These are phyloP conservation scores for Atkinsonella hypoxylon DNA, from an alignment of 2,329 filamentous ascomycete species.

Conservation along the genomic window DNA sequence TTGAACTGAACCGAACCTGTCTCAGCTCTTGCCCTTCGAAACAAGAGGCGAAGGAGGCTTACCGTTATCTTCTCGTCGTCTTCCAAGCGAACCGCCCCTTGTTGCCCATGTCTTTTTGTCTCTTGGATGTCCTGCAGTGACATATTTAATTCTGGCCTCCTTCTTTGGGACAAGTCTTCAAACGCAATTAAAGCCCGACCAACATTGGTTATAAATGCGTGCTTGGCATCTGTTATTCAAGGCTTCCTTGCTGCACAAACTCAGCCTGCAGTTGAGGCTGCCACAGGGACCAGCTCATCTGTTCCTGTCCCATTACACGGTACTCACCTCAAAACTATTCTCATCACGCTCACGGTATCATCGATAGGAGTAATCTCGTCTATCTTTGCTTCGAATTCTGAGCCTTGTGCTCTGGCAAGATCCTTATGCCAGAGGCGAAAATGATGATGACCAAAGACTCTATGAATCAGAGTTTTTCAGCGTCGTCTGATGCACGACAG, in stretches of 20 bases:
- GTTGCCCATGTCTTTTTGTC: constrained; percentile 11
- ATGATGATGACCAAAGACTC: neutral
- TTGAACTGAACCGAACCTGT: constrained; percentile 14
- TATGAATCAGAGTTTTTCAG: constrained; percentile 7
- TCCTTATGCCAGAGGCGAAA: constrained; percentile 7
- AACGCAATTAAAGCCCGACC: neutral
- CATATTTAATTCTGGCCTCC: neutral
- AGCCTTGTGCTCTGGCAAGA: neutral
- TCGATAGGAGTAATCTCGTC: neutral
- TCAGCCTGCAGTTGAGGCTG: neutral
- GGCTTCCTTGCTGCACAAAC: neutral
- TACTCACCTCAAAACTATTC: too few relatives aligned
- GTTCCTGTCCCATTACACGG: neutral
- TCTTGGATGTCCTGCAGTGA: constrained; percentile 7
- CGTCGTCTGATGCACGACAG: neutral
- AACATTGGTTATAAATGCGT: neutral
- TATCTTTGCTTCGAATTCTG: neutral
- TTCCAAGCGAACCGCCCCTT: constrained; percentile 11
- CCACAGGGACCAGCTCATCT: neutral
- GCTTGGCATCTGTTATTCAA: neutral
- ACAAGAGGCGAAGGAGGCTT: constrained; percentile 14
- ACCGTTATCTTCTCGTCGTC: constrained; percentile 2
- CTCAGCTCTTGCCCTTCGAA: constrained; percentile 19
- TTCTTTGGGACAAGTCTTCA: neutral
- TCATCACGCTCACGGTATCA: too few relatives aligned